These are phyloP conservation scores for Tuber calosporum DNA, from an alignment of 495 filamentous ascomycete species.

Conservation along the genomic window DNA sequence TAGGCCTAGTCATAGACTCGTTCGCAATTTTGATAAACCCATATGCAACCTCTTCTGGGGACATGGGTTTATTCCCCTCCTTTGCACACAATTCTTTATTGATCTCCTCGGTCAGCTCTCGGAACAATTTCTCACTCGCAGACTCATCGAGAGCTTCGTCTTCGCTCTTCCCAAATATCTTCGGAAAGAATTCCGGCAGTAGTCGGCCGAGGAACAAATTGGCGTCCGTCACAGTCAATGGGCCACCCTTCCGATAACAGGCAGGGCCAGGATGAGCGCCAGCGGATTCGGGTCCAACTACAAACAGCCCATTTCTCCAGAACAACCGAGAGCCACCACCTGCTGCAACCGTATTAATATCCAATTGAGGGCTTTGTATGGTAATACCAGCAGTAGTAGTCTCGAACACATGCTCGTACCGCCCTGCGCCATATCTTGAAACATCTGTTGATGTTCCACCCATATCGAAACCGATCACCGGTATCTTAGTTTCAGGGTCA, in stretches of 20 bases:
- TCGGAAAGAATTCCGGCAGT: conserved; percentile 90
- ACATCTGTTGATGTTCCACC: conserved; percentile 88
- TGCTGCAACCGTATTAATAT: conserved; percentile 96
- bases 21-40: conserved; percentile 91
- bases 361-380: conserved; percentile 88
- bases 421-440: conserved; percentile 76
- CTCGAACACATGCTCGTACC: conserved; percentile 95
- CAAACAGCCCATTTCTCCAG: conserved; percentile 87
- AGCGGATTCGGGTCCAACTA: conserved; percentile 92
- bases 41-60: conserved; percentile 79
- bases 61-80: conserved; percentile 63
- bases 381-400: conserved; percentile 93
- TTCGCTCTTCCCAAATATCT: conserved; percentile 91
- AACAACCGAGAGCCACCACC: conserved; percentile 86
- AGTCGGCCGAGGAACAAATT: conserved; percentile 84
- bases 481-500: conserved; percentile 74
- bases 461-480: conserved; percentile 98
- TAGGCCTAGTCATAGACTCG: conserved; percentile 90
- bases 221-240: conserved; percentile 87
- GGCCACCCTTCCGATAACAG: conserved; percentile 91
- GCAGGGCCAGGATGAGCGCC: conserved; percentile 89
- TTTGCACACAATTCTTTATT: conserved; percentile 53
- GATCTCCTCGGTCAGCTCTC: conserved; percentile 69
- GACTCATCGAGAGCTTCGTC: conserved; percentile 74
- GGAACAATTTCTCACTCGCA: conserved; percentile 67